A percentile compares a stretch with the other conserved stretches of the same genome.
Evolutionary conservation across 2,329 filamentous ascomycete species (phyloP).

Genomic region (Aspergillus persii): DNA sequence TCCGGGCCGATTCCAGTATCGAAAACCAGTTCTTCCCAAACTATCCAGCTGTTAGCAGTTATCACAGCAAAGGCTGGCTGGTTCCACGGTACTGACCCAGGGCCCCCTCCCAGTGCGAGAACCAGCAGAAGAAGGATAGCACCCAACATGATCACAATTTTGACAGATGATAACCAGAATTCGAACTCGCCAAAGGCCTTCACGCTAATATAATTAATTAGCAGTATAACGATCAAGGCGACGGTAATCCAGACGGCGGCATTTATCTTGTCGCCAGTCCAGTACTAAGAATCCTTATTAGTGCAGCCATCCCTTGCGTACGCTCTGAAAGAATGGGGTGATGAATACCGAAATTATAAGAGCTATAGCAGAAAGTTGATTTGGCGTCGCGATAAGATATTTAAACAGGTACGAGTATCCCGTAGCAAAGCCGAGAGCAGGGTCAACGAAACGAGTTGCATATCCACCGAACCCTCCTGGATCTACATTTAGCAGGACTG

Average conservation of each 20-base stretch:
- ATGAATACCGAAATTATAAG: slow-evolving; percentile 36
- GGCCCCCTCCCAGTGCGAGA: slow-evolving; percentile 75
- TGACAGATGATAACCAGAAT: not conserved
- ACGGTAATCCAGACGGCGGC: slow-evolving; percentile 33
- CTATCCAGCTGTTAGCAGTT: no score
- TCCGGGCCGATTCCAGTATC: slow-evolving; percentile 45
- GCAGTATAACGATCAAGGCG: slow-evolving; percentile 5
- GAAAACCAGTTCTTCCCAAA: slow-evolving; percentile 60
- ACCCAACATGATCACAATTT: slow-evolving; percentile 58
- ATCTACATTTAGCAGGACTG: slow-evolving; percentile 4
- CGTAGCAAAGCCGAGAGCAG: slow-evolving; percentile 42
- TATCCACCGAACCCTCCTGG: slow-evolving; percentile 40
- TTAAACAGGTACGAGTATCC: slow-evolving; percentile 52
- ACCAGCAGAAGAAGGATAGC: slow-evolving; percentile 72
- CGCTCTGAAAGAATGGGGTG: no score
- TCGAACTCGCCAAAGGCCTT: slow-evolving; percentile 32
- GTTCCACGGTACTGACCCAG: slow-evolving; percentile 52
- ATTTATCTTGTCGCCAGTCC: slow-evolving; percentile 24
- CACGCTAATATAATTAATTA: slow-evolving; percentile 20
- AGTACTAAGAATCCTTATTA: no score
- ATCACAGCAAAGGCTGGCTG: slow-evolving; percentile 11
- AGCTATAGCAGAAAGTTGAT: slow-evolving; percentile 43
- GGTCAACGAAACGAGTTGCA: slow-evolving; percentile 47
- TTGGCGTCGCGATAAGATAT: slow-evolving; percentile 39
- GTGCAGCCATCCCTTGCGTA: no score